A percentile compares a stretch with the other conserved stretches of the same genome.
These are phyloP conservation scores for Hyaloperonospora brassicae DNA, from an alignment of 352 stramenopile genomes.

Conservation along the genomic window DNA sequence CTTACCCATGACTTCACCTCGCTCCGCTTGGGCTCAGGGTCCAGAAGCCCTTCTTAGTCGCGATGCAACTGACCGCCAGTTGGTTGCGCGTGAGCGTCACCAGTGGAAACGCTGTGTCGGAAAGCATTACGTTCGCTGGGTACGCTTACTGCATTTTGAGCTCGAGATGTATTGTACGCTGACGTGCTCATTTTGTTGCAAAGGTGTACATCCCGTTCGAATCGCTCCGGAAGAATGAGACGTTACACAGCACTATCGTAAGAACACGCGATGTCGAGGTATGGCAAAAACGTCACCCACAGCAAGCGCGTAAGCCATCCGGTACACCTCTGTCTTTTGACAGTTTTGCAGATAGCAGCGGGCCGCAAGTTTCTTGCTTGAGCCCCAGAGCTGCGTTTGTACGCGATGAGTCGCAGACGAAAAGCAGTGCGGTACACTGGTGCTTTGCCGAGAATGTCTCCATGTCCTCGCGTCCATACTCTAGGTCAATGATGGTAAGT, in stretches of 20 bases:
- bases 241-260: slow-evolving; percentile 29
- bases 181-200: not conserved
- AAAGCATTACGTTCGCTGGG: slow-evolving; percentile 32
- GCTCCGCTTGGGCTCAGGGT: slow-evolving; percentile 7
- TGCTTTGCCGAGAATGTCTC: slow-evolving; percentile 24
- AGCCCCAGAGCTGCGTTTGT: slow-evolving; percentile 28
- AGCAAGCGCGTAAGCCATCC: slow-evolving; percentile 8
- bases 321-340: slow-evolving; percentile 24
- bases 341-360: slow-evolving; percentile 21
- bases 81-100: slow-evolving; percentile 45
- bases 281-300: slow-evolving; percentile 16
- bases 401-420: slow-evolving; percentile 21
- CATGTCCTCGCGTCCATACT: slow-evolving; percentile 23
- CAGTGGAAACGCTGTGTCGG: slow-evolving; percentile 64
- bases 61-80: slow-evolving; percentile 43
- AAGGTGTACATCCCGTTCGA: slow-evolving; percentile 32
- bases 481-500: slow-evolving; percentile 22
- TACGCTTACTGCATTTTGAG: slow-evolving; percentile 11
- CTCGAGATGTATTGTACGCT: not conserved
- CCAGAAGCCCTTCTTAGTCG: slow-evolving; percentile 11
- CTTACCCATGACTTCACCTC: slow-evolving; percentile 27
- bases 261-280: slow-evolving; percentile 27
- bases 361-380: slow-evolving; percentile 24
- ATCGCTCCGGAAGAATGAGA: slow-evolving; percentile 20
- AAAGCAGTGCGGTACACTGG: slow-evolving; percentile 13